These are phyloP conservation scores for Lactuca sativa DNA, from an alignment of 129 eudicot genomes.

Conservation along the genomic window DNA sequence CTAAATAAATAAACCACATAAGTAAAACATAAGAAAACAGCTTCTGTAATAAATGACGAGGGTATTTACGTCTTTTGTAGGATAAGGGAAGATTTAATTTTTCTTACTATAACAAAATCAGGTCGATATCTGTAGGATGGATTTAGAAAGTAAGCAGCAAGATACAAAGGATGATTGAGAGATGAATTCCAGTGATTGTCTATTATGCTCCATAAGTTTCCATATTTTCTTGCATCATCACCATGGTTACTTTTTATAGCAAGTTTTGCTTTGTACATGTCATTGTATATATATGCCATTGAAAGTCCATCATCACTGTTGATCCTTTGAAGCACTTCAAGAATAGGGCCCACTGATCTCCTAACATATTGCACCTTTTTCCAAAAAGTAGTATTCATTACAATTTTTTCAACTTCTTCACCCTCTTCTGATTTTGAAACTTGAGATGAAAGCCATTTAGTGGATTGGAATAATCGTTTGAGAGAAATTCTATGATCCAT, in stretches of 20 bases:
- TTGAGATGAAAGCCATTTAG: constrained; percentile 76
- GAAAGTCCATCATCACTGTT: constrained; percentile 59
- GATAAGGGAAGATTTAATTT: not conserved
- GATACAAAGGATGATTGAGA: constrained; percentile 75
- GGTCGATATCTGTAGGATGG: constrained; percentile 88
- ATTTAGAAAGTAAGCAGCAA: constrained; percentile 91
- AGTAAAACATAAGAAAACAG: constrained; percentile 5
- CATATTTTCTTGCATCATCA: constrained; percentile 80
- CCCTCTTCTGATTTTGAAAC: constrained; percentile 78
- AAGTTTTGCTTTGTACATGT: constrained; percentile 76
- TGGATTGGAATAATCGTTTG: constrained; percentile 80
- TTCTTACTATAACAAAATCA: constrained; percentile 72
- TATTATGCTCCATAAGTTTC: constrained; percentile 75
- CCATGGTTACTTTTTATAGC: constrained; percentile 76
- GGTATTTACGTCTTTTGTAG: not conserved
- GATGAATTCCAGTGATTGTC: constrained; percentile 70
- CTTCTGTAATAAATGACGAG: not conserved
- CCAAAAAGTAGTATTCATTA: constrained; percentile 78
- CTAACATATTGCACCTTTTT: constrained; percentile 66
- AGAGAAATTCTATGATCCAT: constrained; percentile 68
- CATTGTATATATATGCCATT: constrained; percentile 83
- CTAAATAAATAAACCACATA: constrained; percentile 42
- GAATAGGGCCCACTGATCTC: constrained; percentile 76
- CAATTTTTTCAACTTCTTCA: constrained; percentile 79
- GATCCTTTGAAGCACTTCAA: constrained; percentile 79